Evolutionary conservation across 2,329 filamentous ascomycete species (phyloP).

Genomic region (Orbilia blumenaviensis): DNA sequence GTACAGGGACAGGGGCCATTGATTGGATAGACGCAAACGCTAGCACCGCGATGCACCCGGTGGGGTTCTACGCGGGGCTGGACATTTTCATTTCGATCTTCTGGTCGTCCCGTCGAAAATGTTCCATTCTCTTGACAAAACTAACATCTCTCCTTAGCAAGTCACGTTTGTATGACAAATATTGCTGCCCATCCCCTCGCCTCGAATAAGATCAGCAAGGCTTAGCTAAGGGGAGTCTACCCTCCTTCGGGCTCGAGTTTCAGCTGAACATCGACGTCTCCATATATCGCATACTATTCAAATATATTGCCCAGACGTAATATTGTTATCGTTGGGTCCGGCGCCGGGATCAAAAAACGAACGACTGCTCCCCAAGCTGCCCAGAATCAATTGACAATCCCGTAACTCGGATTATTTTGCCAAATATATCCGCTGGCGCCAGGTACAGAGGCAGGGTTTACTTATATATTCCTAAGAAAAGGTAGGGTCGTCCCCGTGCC

Average conservation of each 20-base stretch:
- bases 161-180: constrained; percentile 42
- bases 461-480: constrained; percentile 26
- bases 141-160: constrained; percentile 30
- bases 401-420: neutral
- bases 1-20: constrained; percentile 23
- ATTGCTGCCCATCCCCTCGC: constrained; percentile 19
- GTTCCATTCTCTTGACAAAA: constrained; percentile 18
- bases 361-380: constrained; percentile 7
- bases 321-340: constrained; percentile 2
- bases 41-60: constrained; percentile 44
- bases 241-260: constrained; percentile 13
- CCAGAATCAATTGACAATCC: constrained; percentile 17
- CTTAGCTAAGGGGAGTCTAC: constrained; percentile 31
- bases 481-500: neutral
- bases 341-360: constrained; percentile 32
- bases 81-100: constrained; percentile 22
- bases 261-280: constrained; percentile 16
- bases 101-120: neutral
- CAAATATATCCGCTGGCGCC: constrained; percentile 20
- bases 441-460: constrained; percentile 4
- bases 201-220: constrained; percentile 30
- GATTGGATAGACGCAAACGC: constrained; percentile 25
- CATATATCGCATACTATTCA: constrained; percentile 1
- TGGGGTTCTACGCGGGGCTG: constrained; percentile 53
- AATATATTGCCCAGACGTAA: neutral